Base-by-base conservation (phyloP, 2,329 filamentous ascomycete genomes). In the Lasiodiplodia hormozganensis region DNA sequence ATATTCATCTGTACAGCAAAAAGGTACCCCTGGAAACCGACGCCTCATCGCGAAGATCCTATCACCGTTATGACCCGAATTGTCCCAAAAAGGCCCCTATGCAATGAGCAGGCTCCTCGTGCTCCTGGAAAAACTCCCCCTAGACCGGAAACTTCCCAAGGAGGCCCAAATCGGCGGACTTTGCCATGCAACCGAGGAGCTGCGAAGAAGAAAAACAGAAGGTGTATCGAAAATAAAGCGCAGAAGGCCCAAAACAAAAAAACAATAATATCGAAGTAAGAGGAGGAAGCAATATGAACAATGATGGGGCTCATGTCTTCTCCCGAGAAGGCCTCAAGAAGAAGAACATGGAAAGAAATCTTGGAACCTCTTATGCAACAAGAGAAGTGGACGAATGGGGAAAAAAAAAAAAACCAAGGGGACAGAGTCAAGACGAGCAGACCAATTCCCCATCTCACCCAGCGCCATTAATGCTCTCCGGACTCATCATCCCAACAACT, bases 401-500 rank as follows among this genome's bases (percentile, higher is more conserved):
- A 18, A 52, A 25, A 21, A 12, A 25, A 16, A 23, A 10, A 16
- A 10, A 51, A 28, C 3, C 25, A 43, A n/a, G 18, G 16, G 57
- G 25, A 64, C 25, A 23, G 21, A 65, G 36, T 38, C 54, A 36
- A 67, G 53, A 60, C 70, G 40, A 69, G 12, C 49, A 51, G 54
- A 66, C 70, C 31, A 54, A 68, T 57, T 54, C 64, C n/a, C 23
- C 34, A 56, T 23, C 43, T 70, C 70, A 68, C 7, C 57, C 67
- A 21, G 57, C 67, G 49, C 67, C 75, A 72, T 75, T 69, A 72
- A 93, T 88, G 78, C 92, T 94, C 81, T 95, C 90, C 4, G 93
- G 93, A 76, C 92, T 96, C 85, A 95, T 93, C 88, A 95, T 93
- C 23, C 90, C 90, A 38, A 89, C 81, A 43, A 79, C 88, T 21